Percentiles rank a stretch among this genome's conserved stretches.
phyloP scores from a whole-genome alignment of 2,329 filamentous ascomycete genomes.

The Pseudocercospora vitis region DNA sequence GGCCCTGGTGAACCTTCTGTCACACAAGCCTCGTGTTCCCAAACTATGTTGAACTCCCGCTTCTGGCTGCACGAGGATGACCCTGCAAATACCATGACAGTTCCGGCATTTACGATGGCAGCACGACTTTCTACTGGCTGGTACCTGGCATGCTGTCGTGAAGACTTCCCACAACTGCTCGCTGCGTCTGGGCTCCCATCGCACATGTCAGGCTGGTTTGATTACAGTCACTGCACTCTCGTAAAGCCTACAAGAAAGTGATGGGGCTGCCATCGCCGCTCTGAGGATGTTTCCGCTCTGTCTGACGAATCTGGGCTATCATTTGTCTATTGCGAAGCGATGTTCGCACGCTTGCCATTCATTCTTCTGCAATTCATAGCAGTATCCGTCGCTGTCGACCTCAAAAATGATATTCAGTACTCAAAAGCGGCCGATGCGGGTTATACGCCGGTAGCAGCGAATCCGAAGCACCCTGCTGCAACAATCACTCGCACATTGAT shows the following conservation, averaged over 20 bases:
- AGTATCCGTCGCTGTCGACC: neutral
- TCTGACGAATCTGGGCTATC: neutral
- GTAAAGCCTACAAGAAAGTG: neutral
- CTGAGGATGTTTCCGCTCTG: neutral
- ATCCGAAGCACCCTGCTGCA: neutral
- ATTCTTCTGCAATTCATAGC: conserved; percentile 2
- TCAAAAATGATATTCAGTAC: neutral
- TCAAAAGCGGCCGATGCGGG: neutral
- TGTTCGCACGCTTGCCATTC: conserved; percentile 15
- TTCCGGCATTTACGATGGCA: conserved; percentile 1
- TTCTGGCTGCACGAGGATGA: neutral
- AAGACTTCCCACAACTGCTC: neutral
- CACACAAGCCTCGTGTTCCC: neutral
- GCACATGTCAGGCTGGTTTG: neutral
- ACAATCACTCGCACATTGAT: conserved; percentile 6
- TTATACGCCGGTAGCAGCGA: conserved; percentile 7
- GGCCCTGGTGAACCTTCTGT: neutral
- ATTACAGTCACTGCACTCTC: neutral
- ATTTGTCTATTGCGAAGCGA: conserved; percentile 6
- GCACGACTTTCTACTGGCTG: neutral
- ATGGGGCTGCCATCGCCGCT: neutral
- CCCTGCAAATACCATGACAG: neutral
- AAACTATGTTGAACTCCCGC: neutral
- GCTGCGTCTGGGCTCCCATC: neutral
- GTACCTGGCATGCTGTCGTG: neutral